phyloP scores from a whole-genome alignment of 768 basidiomycete genomes.

The Amanita fuliginea region DNA sequence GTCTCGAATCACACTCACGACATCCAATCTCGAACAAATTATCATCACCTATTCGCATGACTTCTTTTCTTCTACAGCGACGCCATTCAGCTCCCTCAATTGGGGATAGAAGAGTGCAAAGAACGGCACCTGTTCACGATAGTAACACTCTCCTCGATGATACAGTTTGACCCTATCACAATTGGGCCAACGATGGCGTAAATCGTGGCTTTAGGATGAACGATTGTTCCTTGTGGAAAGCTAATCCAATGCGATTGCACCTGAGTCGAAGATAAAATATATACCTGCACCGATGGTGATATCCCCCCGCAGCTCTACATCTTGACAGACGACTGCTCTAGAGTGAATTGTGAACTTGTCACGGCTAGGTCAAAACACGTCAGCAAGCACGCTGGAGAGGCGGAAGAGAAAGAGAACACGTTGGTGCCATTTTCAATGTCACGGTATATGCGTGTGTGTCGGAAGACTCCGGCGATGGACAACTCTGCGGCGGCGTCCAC shows the following conservation, averaged over 20 bases:
- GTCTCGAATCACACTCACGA: conserved; percentile 40
- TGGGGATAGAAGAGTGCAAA: neutral
- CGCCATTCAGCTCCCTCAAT: neutral
- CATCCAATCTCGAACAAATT: conserved; percentile 93
- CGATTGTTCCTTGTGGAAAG: conserved; percentile 51
- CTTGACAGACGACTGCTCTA: conserved; percentile 83
- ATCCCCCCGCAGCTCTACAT: conserved; percentile 90
- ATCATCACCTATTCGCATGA: conserved; percentile 88
- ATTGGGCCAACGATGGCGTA: conserved; percentile 89
- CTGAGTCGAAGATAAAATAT: neutral
- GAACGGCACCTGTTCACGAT: conserved; percentile 68
- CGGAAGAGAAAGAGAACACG: conserved; percentile 17
- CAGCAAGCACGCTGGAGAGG: conserved; percentile 1
- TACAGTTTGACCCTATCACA: conserved; percentile 77
- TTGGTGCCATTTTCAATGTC: conserved; percentile 25
- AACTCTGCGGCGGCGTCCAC: conserved; percentile 24
- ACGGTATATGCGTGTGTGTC: too few species aligned
- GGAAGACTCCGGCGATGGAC: conserved; percentile 15
- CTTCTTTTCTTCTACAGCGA: conserved; percentile 52
- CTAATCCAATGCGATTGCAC: neutral
- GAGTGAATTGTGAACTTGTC: conserved; percentile 88
- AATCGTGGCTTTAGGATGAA: conserved; percentile 92
- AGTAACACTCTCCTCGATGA: conserved; percentile 86
- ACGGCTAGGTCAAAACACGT: conserved; percentile 35
- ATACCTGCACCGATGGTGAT: conserved; percentile 83